phyloP scores from a whole-genome alignment of 176 grass and related monocot genomes.

The Bonia amplexicaulis region DNA sequence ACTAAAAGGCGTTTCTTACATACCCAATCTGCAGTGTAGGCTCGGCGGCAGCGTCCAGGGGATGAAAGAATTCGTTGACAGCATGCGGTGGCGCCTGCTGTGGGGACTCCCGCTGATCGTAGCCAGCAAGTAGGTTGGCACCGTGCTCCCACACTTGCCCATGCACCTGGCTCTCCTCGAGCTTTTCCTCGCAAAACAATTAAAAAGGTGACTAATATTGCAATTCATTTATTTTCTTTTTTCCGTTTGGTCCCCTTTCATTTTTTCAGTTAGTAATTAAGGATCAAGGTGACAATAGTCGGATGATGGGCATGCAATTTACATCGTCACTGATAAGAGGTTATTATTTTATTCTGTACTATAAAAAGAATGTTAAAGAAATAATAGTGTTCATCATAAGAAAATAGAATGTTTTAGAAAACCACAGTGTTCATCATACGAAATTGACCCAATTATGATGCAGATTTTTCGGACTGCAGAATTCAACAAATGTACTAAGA shows the following conservation, averaged over 20 bases:
- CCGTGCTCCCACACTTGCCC: slow-evolving; percentile 69
- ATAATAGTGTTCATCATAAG: neutral
- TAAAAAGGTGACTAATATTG: neutral
- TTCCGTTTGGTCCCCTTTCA: neutral
- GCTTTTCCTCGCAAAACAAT: slow-evolving; percentile 42
- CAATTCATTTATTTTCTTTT: neutral
- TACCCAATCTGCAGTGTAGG: slow-evolving; percentile 91
- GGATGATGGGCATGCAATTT: neutral
- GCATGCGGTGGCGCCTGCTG: slow-evolving; percentile 42
- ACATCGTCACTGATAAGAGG: neutral
- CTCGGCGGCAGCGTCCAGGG: slow-evolving; percentile 53
- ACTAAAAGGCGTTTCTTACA: neutral
- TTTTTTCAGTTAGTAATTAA: neutral
- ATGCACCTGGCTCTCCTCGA: slow-evolving; percentile 72
- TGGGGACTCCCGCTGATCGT: slow-evolving; percentile 55
- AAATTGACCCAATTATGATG: neutral
- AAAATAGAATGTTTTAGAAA: neutral
- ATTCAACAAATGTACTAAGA: neutral
- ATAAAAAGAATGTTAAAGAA: neutral
- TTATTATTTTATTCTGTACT: neutral
- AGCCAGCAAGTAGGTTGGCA: slow-evolving; percentile 46
- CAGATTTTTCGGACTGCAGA: neutral
- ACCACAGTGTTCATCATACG: neutral
- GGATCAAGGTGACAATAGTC: neutral
- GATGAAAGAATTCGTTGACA: slow-evolving; percentile 80